Conservation (phyloP, 371 early-diverging fungal species). For the Mortierella sp. region DNA sequence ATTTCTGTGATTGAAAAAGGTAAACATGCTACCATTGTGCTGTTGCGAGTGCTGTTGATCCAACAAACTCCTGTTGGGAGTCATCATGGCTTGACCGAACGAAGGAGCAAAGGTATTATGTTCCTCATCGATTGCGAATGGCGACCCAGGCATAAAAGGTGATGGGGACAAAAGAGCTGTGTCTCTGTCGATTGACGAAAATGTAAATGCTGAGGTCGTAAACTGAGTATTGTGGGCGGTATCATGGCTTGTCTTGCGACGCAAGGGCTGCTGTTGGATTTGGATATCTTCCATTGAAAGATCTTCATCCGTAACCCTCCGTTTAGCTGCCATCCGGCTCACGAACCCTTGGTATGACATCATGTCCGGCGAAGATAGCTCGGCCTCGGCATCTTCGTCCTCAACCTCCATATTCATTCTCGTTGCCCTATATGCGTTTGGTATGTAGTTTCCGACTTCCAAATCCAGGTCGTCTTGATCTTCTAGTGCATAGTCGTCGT, state of each 20-base stretch:
- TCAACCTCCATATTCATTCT: conserved; percentile 18
- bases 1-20: background rate
- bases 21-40: background rate
- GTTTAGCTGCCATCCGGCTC: background rate
- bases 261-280: conserved; percentile 30
- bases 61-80: background rate
- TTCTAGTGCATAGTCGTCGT: conserved; percentile 24
- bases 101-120: conserved; percentile 26
- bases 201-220: background rate
- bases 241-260: conserved; percentile 55
- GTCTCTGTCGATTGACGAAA: background rate
- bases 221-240: conserved; percentile 4
- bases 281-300: conserved; percentile 10
- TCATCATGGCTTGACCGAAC: conserved; percentile 23
- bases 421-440: background rate
- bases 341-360: background rate
- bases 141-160: conserved; percentile 55
- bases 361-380: background rate
- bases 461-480: conserved; percentile 39
- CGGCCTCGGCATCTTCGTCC: conserved; percentile 5
- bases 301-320: conserved; percentile 10
- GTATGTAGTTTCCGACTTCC: conserved; percentile 24
- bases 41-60: conserved; percentile 2
- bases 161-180: conserved; percentile 22
- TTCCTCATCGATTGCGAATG: conserved; percentile 45